A percentile compares a stretch with the other conserved stretches of the same genome.
Conservation (phyloP, 805 yeast species). For the Huiozyma naganishii region DNA sequence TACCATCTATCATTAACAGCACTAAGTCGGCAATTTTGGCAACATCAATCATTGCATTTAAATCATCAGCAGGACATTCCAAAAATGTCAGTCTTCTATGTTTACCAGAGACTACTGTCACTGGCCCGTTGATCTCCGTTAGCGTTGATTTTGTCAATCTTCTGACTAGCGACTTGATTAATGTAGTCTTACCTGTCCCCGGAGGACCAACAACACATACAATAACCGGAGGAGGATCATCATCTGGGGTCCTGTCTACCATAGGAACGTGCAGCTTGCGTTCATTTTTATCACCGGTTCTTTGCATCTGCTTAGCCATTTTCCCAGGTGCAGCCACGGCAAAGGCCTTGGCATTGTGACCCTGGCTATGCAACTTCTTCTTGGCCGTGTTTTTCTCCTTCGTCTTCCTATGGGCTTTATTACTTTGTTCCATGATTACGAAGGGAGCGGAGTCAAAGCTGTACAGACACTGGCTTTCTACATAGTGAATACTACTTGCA, state of each 20-base stretch:
- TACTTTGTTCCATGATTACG: slow-evolving; percentile 42
- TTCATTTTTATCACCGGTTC: slow-evolving; percentile 75
- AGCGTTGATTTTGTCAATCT: slow-evolving; percentile 80
- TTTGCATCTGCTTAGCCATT: slow-evolving; percentile 69
- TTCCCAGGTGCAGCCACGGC: slow-evolving; percentile 80
- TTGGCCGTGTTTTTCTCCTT: slow-evolving; percentile 52
- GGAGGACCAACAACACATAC: slow-evolving; percentile 98
- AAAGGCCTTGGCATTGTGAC: slow-evolving; percentile 75
- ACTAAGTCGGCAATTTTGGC: slow-evolving; percentile 94
- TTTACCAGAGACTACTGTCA: slow-evolving; percentile 93
- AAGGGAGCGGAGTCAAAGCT: not conserved
- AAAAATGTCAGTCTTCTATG: slow-evolving; percentile 84
- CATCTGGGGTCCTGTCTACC: slow-evolving; percentile 95
- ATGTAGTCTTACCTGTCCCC: slow-evolving; percentile 94
- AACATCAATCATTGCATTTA: slow-evolving; percentile 91
- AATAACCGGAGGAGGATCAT: slow-evolving; percentile 92
- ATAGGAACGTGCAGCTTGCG: slow-evolving; percentile 88
- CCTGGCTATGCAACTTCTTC: slow-evolving; percentile 80
- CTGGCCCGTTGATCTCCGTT: slow-evolving; percentile 85
- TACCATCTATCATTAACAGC: slow-evolving; percentile 83
- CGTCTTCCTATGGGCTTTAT: slow-evolving; percentile 73
- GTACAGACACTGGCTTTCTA: too few species aligned
- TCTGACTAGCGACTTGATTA: slow-evolving; percentile 79
- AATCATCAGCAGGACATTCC: slow-evolving; percentile 78
- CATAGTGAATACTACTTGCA: too few species aligned